A percentile compares a stretch with the other conserved stretches of the same genome.
phyloP scores from a whole-genome alignment of 2,329 filamentous ascomycete species.

The Sclerotiophoma versabilis region DNA sequence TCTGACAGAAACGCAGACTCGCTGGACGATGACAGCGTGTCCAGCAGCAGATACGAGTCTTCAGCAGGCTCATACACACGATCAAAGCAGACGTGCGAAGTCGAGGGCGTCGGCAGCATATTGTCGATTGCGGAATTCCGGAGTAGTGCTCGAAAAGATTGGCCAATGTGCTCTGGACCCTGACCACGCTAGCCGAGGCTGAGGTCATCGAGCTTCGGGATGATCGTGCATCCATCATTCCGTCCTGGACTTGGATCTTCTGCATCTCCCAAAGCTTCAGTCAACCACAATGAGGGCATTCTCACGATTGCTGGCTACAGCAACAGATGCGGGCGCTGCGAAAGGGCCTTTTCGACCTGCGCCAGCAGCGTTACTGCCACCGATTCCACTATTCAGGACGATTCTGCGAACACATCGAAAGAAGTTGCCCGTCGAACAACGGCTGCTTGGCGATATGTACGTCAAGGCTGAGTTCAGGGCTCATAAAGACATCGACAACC shows the following conservation, averaged over 20 bases:
- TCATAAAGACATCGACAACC: slow-evolving; percentile 85
- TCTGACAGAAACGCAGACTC: slow-evolving; percentile 73
- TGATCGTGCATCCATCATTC: slow-evolving; percentile 22
- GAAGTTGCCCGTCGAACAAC: slow-evolving; percentile 74
- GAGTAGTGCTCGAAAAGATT: slow-evolving; percentile 23
- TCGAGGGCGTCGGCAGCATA: slow-evolving; percentile 95
- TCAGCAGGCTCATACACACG: slow-evolving; percentile 94
- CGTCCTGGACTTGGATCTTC: background rate
- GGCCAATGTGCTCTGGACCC: slow-evolving; percentile 32
- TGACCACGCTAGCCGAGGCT: slow-evolving; percentile 31
- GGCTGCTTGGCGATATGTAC: slow-evolving; percentile 88
- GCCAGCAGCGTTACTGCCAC: slow-evolving; percentile 77
- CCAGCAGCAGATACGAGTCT: slow-evolving; percentile 92
- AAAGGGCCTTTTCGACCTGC: slow-evolving; percentile 46
- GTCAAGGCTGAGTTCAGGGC: slow-evolving; percentile 90
- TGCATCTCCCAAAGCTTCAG: background rate
- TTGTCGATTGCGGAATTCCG: slow-evolving; percentile 19
- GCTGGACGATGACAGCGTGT: slow-evolving; percentile 77
- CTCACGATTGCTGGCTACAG: slow-evolving; percentile 41
- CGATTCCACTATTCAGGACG: slow-evolving; percentile 87
- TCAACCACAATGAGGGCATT: slow-evolving; percentile 38
- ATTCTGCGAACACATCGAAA: slow-evolving; percentile 86
- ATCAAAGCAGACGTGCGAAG: slow-evolving; percentile 86
- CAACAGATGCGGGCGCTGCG: slow-evolving; percentile 45
- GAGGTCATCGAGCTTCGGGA: slow-evolving; percentile 31